Base-by-base conservation (phyloP, 2,329 filamentous ascomycete genomes). In the Verticillium longisporum region DNA sequence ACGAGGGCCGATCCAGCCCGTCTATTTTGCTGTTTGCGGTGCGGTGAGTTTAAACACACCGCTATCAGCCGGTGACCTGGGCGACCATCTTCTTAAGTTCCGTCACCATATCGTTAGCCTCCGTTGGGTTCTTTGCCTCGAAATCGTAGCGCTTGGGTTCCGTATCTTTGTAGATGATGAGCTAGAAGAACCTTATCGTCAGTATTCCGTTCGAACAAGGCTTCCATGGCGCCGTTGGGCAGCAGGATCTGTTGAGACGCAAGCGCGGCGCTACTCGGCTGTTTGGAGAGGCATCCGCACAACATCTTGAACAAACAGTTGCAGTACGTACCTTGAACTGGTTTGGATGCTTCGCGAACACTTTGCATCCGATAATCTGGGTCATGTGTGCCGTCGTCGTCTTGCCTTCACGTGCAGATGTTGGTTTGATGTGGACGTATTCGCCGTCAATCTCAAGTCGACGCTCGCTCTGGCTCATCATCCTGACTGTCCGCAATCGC, bases 91-190 rank as follows among this genome's bases (percentile, higher is more conserved):
- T 91, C 75, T 90, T 90, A 63, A 95, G 84, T 76, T 92, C 90
- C 61, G 78, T 81, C 33, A 94, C 90, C 71, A 95, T 91, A 70
- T 91, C 89, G n/a, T 83, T 79, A 54, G 91, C 90, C 74, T 93
- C 90, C 34, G 87, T 84, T 11, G 82, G 79, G 65, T 80, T 88
- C 66, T 83, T 85, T n/a, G 90, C 87, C 74, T 94, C 91, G 71
- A 95, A 95, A 66, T 95, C 91, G 73, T 95, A 95, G 63, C 90
- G 77, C 76, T 94, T 94, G 63, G 83, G 88, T 75, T 93, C 90
- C 1, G 86, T 85, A 57, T 88, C 86, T 71, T 87, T 88, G 73
- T 89, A 93, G 26, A 94, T 88, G 59, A 92, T 79, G 31, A 88
- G 76, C 85, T 88, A 37, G 41, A 14, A 37, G 6, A 14, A 31